A percentile compares a stretch with the other conserved stretches of the same genome.
Evolutionary conservation across 2,329 filamentous ascomycete genomes (phyloP).

Genomic region (Berkeleyomyces basicola): DNA sequence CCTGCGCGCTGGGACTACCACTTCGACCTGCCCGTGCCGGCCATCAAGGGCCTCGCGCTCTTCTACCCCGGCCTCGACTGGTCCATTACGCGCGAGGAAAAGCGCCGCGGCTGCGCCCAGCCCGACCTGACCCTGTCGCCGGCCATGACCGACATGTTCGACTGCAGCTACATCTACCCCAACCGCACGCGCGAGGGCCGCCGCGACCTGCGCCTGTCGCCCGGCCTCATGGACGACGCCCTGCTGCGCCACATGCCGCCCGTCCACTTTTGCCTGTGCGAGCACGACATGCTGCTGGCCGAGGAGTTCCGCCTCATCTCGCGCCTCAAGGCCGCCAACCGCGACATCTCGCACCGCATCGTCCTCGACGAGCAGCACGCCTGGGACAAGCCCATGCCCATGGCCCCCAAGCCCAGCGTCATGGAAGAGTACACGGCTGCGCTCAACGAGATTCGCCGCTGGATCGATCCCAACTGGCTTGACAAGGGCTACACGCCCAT

Average conservation of each 20-base stretch:
- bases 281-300: constrained; percentile 46
- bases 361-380: constrained; percentile 30
- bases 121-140: constrained; percentile 43
- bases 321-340: constrained; percentile 27
- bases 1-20: constrained; percentile 26
- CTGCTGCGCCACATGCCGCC: constrained; percentile 35
- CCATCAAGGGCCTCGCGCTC: constrained; percentile 35
- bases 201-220: constrained; percentile 39
- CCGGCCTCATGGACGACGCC: constrained; percentile 37
- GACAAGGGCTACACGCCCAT: background rate
- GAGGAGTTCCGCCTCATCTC: constrained; percentile 46
- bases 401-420: constrained; percentile 28
- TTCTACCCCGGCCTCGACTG: constrained; percentile 50
- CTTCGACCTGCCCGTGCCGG: constrained; percentile 23
- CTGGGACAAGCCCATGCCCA: constrained; percentile 32
- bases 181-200: constrained; percentile 29
- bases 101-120: constrained; percentile 34
- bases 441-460: constrained; percentile 25
- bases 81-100: constrained; percentile 37
- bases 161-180: constrained; percentile 43
- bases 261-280: constrained; percentile 43
- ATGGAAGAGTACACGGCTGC: constrained; percentile 30
- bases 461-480: constrained; percentile 23
- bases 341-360: constrained; percentile 26
- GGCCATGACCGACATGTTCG: constrained; percentile 44